Evolutionary conservation across 441 rosid species (phyloP).

Genomic region (Erodium texanum): DNA sequence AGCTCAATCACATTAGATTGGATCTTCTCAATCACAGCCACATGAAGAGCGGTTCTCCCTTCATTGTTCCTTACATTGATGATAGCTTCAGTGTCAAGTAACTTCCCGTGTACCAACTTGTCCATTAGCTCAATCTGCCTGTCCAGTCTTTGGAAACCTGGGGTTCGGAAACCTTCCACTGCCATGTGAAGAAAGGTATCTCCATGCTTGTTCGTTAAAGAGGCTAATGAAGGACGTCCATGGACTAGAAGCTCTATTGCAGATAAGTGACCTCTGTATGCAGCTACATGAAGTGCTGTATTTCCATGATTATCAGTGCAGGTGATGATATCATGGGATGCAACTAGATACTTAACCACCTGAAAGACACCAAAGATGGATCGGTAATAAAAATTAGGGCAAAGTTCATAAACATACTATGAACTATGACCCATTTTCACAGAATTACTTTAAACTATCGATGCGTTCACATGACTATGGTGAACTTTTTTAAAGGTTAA

Average conservation of each 20-base stretch:
- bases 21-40: constrained; percentile 58
- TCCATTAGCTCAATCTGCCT: constrained; percentile 64
- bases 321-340: constrained; percentile 37
- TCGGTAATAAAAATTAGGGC: too few relatives aligned
- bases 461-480: too few relatives aligned
- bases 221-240: constrained; percentile 37
- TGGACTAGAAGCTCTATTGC: constrained; percentile 47
- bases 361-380: constrained; percentile 20
- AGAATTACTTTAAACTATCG: too few relatives aligned
- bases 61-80: constrained; percentile 56
- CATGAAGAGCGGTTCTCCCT: constrained; percentile 73
- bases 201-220: constrained; percentile 42
- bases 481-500: too few relatives aligned
- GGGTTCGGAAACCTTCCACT: constrained; percentile 61
- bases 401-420: too few relatives aligned
- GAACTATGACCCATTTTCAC: too few relatives aligned
- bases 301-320: constrained; percentile 60
- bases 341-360: constrained; percentile 62
- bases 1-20: constrained; percentile 57
- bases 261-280: constrained; percentile 58
- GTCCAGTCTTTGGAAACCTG: constrained; percentile 74
- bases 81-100: constrained; percentile 27
- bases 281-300: constrained; percentile 76
- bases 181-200: constrained; percentile 84
- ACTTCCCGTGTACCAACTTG: constrained; percentile 34